Base-by-base conservation (phyloP, 1,284 basidiomycete genomes). In the Ceratobasidium sp. region DNA sequence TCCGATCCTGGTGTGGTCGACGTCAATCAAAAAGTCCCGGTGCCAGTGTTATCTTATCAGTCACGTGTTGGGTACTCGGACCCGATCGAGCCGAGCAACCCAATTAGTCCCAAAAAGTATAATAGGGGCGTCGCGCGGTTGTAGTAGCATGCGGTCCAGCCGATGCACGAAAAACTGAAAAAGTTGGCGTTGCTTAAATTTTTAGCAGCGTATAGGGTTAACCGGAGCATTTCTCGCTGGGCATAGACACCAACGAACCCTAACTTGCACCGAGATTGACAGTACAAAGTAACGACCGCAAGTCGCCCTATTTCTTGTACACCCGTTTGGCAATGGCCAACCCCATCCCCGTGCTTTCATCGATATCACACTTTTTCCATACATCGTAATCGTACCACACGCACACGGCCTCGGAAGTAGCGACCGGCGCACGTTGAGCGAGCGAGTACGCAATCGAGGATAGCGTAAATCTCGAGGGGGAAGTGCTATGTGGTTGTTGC, bases 331-430 rank as follows among this genome's bases (percentile, higher is more conserved):
- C 55, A 38, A 73, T 73, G 16, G 70, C 70, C 20, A 62, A 30
- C 18, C 70, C 70, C 10, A 73, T 27, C 4, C 70, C 70, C 10
- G 23, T 20, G 44, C 70, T 62, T 30, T 73, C 70, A 52, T 73
- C 70, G 20, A 60, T 30, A 1, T 78, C 76, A 46, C 70, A 69
- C 65, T 79, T 79, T 33, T 65, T 78, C 76, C 68, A 77, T 1
- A 60, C 44, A 46, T 79, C 77, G 48, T 79, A 79, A 38, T 79
- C 77, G 46, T 79, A 79, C 79, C 79, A 79, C 12, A 78, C 79
- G 54, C 77, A 78, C 14, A 79, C 65, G 18, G 79, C 77, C 66
- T 78, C 77, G 16, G 70, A 60, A 8, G 60, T 79, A 33, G 69
- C 71, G 20, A 79, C 79, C 2, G 77, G 74, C 20, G 68, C 59